Percentiles rank a stretch among this genome's conserved stretches.
These are phyloP conservation scores for Aleurites moluccanus DNA, from an alignment of 441 rosid genomes.

Conservation along the genomic window DNA sequence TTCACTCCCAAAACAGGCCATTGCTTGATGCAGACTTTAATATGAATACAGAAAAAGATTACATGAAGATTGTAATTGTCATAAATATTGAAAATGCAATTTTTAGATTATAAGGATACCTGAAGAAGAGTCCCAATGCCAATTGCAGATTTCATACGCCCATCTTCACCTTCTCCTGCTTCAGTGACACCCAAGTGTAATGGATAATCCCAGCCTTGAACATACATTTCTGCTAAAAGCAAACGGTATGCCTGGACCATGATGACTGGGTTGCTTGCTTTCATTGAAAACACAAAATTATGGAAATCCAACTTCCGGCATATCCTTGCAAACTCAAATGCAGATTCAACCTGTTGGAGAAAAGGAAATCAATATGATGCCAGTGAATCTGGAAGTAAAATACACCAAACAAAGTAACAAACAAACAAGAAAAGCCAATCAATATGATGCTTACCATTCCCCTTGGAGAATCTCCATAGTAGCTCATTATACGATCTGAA, in stretches of 20 bases:
- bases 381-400: constrained; percentile 14
- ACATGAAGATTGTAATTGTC: constrained; percentile 3
- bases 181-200: constrained; percentile 97
- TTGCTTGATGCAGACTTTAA: constrained; percentile 10
- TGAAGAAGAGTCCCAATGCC: constrained; percentile 96
- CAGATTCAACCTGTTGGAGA: constrained; percentile 83
- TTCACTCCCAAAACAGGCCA: constrained; percentile 11
- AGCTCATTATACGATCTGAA: constrained; percentile 98
- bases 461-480: constrained; percentile 94
- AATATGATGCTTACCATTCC: constrained; percentile 73
- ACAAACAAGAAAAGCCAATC: constrained; percentile 12
- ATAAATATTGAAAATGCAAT: constrained; percentile 11
- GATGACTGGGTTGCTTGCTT: constrained; percentile 97
- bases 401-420: neutral
- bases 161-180: constrained; percentile 99
- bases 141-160: constrained; percentile 98
- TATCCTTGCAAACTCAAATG: constrained; percentile 94
- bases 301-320: constrained; percentile 92
- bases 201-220: constrained; percentile 98
- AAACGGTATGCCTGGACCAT: constrained; percentile 98
- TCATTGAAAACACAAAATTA: constrained; percentile 96
- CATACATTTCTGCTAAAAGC: constrained; percentile 95
- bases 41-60: neutral
- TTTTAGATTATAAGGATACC: constrained; percentile 41
- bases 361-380: constrained; percentile 23